Conservation (phyloP, 139 green algal genomes). For the Chloropicon primus region DNA sequence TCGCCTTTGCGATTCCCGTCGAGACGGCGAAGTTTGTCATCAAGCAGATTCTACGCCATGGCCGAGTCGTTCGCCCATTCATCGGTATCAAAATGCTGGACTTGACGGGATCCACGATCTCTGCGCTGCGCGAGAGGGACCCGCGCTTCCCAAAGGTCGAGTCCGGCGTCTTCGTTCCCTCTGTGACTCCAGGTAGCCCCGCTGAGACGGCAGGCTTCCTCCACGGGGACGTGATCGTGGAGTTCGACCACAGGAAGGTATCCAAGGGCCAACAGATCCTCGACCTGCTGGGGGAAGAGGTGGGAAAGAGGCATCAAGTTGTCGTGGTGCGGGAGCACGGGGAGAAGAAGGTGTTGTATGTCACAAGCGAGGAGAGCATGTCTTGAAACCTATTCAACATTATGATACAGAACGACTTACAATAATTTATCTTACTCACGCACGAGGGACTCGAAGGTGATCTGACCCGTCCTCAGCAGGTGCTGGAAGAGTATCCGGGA, state of each 20-base stretch:
- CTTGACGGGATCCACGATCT: constrained; percentile 24
- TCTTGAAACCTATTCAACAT: neutral
- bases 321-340: constrained; percentile 15
- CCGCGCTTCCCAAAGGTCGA: constrained; percentile 23
- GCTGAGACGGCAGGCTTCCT: constrained; percentile 38
- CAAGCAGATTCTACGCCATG: constrained; percentile 28
- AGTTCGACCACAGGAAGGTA: constrained; percentile 13
- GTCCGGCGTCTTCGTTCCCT: constrained; percentile 35
- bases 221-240: constrained; percentile 47
- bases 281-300: constrained; percentile 21
- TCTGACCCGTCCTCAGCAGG: neutral
- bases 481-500: neutral
- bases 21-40: constrained; percentile 42
- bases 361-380: constrained; percentile 7
- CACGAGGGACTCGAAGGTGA: neutral
- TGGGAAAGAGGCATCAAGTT: constrained; percentile 29
- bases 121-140: constrained; percentile 25
- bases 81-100: constrained; percentile 61
- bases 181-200: constrained; percentile 32
- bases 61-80: constrained; percentile 48
- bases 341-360: constrained; percentile 6
- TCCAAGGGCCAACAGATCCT: constrained; percentile 17
- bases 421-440: neutral
- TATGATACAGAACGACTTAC: neutral
- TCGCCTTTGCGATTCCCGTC: constrained; percentile 65